Evolutionary conservation across 805 yeast species (phyloP), one percentile per base, ranked within the genome.

Genomic region (Blastobotrys muscicola): DNA sequence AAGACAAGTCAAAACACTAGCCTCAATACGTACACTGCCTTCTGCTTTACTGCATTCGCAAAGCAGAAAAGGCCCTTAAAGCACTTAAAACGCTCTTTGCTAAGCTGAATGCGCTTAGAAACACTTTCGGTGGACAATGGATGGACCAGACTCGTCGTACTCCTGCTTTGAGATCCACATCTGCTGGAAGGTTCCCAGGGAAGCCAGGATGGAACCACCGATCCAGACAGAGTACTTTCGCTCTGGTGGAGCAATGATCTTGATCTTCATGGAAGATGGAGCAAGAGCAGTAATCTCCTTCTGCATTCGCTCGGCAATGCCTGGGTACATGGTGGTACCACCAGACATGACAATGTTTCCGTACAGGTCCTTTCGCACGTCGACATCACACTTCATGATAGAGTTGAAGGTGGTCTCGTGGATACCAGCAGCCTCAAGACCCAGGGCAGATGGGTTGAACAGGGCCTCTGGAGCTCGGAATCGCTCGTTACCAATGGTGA

Each of bases 81-180:
- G 26, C 26, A 20, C 26, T 4, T 20, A 20, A 20, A 20, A 20
- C 26, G 26, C 6, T 20, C 26, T 6, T 20, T 20, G 26, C 26
- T 20, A 20, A 20, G 26, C 26, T 20, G 6, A 4, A 20, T 20
- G 26, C 26, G 50, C 66, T 78, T 81, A 82, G 81, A 83, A 83
- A 77, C 94, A 84, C 76, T 85, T 85, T 75, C 83, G 89, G 81
- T 84, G 92, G 64, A 92, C 98, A 69, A 92, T 92, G 54, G 97
- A 87, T 65, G 98, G 98, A 68, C 98, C 98, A 75, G 96, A 85
- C 79, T 92, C 98, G 82, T 92, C 98, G 84, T 92, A 92, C 80
- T 92, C 98, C 78, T 92, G 97, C 82, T 92, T 92, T 68, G 97
- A 89, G 85, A 92, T 87, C 98, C 98, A 92, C 97, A 92, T 90